Evolutionary conservation across 306 rosid species (phyloP).

Genomic region (Prunus salicina): DNA sequence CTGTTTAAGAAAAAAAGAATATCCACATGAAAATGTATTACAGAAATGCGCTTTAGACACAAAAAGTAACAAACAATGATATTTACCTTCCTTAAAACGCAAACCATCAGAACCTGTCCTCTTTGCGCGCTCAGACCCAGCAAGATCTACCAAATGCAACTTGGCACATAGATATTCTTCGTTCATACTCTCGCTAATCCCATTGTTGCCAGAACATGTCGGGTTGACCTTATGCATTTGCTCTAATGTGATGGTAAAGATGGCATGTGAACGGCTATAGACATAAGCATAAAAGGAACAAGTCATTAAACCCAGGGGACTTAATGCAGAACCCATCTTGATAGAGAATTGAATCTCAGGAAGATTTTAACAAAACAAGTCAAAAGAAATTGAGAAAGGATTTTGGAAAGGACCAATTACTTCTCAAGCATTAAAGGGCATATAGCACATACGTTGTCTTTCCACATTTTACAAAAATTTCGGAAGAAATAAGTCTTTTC

Average conservation of each 20-base stretch:
- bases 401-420: neutral
- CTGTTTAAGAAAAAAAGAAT: slow-evolving; percentile 46
- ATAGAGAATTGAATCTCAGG: neutral
- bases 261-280: slow-evolving; percentile 96
- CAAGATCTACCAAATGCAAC: slow-evolving; percentile 97
- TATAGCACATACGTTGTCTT: neutral
- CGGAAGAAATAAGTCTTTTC: neutral
- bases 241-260: slow-evolving; percentile 97
- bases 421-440: neutral
- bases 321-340: neutral
- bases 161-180: slow-evolving; percentile 95
- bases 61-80: slow-evolving; percentile 9
- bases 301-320: slow-evolving; percentile 19
- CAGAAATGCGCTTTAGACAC: slow-evolving; percentile 6
- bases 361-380: neutral
- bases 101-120: slow-evolving; percentile 99
- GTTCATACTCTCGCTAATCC: slow-evolving; percentile 50
- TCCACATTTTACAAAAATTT: neutral
- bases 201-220: slow-evolving; percentile 39
- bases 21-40: slow-evolving; percentile 22
- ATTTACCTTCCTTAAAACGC: slow-evolving; percentile 95
- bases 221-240: slow-evolving; percentile 77
- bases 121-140: slow-evolving; percentile 99
- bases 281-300: slow-evolving; percentile 26
- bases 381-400: neutral